Evolutionary conservation across 305 asterid species (phyloP).

Genomic region (Salvia sclarea): DNA sequence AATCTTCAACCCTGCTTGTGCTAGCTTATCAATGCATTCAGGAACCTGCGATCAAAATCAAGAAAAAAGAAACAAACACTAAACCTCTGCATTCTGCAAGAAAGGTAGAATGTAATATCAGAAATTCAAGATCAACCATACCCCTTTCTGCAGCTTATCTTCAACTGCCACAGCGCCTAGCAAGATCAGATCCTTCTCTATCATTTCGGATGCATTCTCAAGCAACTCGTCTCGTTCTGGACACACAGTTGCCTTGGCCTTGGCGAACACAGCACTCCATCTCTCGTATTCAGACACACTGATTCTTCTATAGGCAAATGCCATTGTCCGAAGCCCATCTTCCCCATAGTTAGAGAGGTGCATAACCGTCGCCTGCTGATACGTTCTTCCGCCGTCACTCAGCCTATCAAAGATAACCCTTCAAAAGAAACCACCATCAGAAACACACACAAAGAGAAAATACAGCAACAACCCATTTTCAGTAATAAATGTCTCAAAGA

Average conservation of each 20-base stretch:
- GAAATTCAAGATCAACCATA: constrained; percentile 26
- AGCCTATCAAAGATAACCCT: constrained; percentile 73
- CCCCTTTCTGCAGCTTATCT: constrained; percentile 77
- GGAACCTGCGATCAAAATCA: constrained; percentile 56
- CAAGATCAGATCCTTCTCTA: constrained; percentile 64
- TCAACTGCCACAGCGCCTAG: constrained; percentile 87
- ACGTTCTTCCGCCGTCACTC: constrained; percentile 53
- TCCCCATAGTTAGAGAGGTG: constrained; percentile 65
- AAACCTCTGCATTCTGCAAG: background rate
- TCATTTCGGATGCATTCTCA: constrained; percentile 58
- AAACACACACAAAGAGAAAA: background rate
- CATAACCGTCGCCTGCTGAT: constrained; percentile 54
- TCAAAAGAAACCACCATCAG: background rate
- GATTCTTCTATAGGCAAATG: constrained; percentile 54
- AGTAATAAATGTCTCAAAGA: background rate
- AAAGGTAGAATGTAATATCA: background rate
- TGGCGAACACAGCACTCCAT: constrained; percentile 41
- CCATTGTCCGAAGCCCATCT: constrained; percentile 78
- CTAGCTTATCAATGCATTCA: constrained; percentile 79
- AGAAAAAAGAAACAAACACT: background rate
- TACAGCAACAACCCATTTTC: background rate
- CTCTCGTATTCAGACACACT: constrained; percentile 45
- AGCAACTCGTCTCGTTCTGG: constrained; percentile 61
- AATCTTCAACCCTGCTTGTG: constrained; percentile 81
- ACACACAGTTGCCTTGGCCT: constrained; percentile 51